phyloP scores from a whole-genome alignment of 257 asterid genomes.

The Solanum neorickii region DNA sequence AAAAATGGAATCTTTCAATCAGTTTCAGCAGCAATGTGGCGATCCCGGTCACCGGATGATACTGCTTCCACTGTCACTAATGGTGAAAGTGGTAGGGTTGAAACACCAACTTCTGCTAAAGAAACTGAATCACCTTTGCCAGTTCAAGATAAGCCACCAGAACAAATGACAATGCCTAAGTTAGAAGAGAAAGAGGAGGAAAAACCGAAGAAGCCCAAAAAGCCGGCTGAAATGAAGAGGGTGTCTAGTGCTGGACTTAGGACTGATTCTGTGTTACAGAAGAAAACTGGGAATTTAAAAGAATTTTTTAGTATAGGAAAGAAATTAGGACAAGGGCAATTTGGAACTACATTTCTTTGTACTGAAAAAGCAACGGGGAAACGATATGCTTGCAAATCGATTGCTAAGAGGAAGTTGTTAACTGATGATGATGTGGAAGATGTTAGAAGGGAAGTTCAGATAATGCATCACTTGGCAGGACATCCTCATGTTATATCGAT shows the following conservation, averaged over 20 bases:
- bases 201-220: slow-evolving; percentile 26
- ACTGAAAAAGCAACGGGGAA: slow-evolving; percentile 55
- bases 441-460: slow-evolving; percentile 91
- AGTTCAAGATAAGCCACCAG: slow-evolving; percentile 10
- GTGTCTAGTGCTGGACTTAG: slow-evolving; percentile 78
- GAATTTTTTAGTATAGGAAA: slow-evolving; percentile 63
- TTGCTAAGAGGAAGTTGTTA: slow-evolving; percentile 80
- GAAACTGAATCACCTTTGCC: not conserved
- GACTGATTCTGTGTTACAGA: slow-evolving; percentile 62
- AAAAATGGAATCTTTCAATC: slow-evolving; percentile 12
- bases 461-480: slow-evolving; percentile 87
- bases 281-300: slow-evolving; percentile 70
- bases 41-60: not conserved
- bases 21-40: slow-evolving; percentile 11
- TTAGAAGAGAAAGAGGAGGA: slow-evolving; percentile 7
- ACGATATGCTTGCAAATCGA: slow-evolving; percentile 80
- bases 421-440: slow-evolving; percentile 91
- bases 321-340: slow-evolving; percentile 93
- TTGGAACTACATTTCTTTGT: slow-evolving; percentile 75
- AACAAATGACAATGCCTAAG: slow-evolving; percentile 6
- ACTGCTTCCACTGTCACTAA: slow-evolving; percentile 1
- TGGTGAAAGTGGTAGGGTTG: not conserved
- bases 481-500: slow-evolving; percentile 84
- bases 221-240: slow-evolving; percentile 48
- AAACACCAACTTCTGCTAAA: slow-evolving; percentile 1